These are phyloP conservation scores for Suhomyces tanzawaensis DNA, from an alignment of 805 yeast genomes.

Conservation along the genomic window DNA sequence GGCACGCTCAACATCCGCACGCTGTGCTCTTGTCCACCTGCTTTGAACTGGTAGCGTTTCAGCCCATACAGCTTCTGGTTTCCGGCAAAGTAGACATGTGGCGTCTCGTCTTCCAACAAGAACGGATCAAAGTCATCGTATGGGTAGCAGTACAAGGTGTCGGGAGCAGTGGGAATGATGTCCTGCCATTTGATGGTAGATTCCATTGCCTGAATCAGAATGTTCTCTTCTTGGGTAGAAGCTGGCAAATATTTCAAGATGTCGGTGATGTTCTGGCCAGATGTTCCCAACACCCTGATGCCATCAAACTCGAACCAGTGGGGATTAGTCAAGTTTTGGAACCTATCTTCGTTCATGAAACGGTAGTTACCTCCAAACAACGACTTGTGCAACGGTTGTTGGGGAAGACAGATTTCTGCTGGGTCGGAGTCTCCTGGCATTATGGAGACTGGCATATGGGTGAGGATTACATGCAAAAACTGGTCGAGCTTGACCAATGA, in stretches of 20 bases:
- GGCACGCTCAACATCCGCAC: slow-evolving; percentile 70
- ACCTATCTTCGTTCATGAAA: slow-evolving; percentile 32
- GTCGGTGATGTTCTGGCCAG: slow-evolving; percentile 86
- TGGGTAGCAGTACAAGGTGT: slow-evolving; percentile 89
- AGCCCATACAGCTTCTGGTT: slow-evolving; percentile 69
- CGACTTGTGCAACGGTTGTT: slow-evolving; percentile 82
- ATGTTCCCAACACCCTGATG: slow-evolving; percentile 60
- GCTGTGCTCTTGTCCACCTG: slow-evolving; percentile 32
- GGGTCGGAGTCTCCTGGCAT: slow-evolving; percentile 90
- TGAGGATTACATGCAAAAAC: slow-evolving; percentile 54
- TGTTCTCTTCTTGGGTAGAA: slow-evolving; percentile 19
- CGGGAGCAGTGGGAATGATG: slow-evolving; percentile 92
- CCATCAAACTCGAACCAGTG: slow-evolving; percentile 48
- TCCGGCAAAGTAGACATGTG: slow-evolving; percentile 84
- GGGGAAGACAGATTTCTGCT: slow-evolving; percentile 80
- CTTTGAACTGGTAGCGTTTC: slow-evolving; percentile 16
- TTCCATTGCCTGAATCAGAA: slow-evolving; percentile 44
- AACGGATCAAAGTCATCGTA: slow-evolving; percentile 78
- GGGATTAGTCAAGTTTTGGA: slow-evolving; percentile 58
- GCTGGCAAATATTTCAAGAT: slow-evolving; percentile 56
- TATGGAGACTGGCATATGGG: slow-evolving; percentile 64
- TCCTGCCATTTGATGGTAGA: slow-evolving; percentile 80
- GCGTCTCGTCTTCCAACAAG: slow-evolving; percentile 63
- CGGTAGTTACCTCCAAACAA: slow-evolving; percentile 52
- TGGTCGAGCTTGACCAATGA: slow-evolving; percentile 57